phyloP scores from a whole-genome alignment of 1,284 basidiomycete species.

The Ceratobasidium sp. region DNA sequence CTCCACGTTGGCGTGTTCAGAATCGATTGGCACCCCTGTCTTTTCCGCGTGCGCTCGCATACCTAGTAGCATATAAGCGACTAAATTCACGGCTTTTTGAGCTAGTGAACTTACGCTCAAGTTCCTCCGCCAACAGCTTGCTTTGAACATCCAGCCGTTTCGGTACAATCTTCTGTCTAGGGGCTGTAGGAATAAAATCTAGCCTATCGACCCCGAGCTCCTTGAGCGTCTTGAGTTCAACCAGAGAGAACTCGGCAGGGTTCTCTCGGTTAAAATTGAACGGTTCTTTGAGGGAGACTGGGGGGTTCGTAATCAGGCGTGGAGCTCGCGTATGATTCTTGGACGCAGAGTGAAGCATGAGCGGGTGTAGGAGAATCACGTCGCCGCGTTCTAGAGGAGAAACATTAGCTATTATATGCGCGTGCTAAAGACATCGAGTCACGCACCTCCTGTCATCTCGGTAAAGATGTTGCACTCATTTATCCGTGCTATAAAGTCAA shows the following conservation, averaged over 20 bases:
- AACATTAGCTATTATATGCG: slow-evolving; percentile 12
- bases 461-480: slow-evolving; percentile 44
- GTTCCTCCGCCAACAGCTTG: slow-evolving; percentile 26
- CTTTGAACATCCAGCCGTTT: slow-evolving; percentile 27
- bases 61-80: background rate
- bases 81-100: background rate
- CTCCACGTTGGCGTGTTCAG: slow-evolving; percentile 20
- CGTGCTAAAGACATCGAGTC: slow-evolving; percentile 26
- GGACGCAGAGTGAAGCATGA: slow-evolving; percentile 69
- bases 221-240: slow-evolving; percentile 60
- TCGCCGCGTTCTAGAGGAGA: slow-evolving; percentile 54
- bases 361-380: slow-evolving; percentile 66
- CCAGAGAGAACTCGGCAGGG: slow-evolving; percentile 60
- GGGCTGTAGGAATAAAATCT: slow-evolving; percentile 29
- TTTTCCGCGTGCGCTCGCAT: slow-evolving; percentile 21
- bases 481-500: slow-evolving; percentile 42
- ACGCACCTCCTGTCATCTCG: slow-evolving; percentile 43
- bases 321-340: slow-evolving; percentile 63
- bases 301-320: slow-evolving; percentile 68
- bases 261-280: slow-evolving; percentile 61
- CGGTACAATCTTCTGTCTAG: slow-evolving; percentile 14
- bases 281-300: slow-evolving; percentile 61
- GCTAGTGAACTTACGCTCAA: slow-evolving; percentile 4
- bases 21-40: slow-evolving; percentile 21
- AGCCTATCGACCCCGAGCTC: slow-evolving; percentile 53